These are phyloP conservation scores for Diaporthe citriasiana DNA, from an alignment of 2,329 filamentous ascomycete genomes.

Conservation along the genomic window DNA sequence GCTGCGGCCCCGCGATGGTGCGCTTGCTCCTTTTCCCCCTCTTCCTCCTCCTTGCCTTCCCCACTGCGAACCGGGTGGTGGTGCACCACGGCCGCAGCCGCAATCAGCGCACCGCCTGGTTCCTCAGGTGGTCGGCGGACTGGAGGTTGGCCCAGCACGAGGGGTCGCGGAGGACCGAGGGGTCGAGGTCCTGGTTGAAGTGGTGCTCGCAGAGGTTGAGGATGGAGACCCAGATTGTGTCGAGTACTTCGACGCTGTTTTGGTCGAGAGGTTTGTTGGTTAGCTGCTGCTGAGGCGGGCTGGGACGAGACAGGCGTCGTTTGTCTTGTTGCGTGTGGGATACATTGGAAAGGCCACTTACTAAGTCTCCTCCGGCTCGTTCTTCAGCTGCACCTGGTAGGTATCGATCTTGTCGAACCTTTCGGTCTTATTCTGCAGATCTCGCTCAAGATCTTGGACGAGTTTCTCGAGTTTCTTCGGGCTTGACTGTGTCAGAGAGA, in stretches of 20 bases:
- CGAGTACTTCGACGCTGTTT: slow-evolving; percentile 50
- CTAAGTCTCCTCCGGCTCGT: slow-evolving; percentile 51
- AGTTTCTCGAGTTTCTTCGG: slow-evolving; percentile 45
- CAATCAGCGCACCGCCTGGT: slow-evolving; percentile 50
- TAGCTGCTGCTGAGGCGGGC: background rate
- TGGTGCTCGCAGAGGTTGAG: slow-evolving; percentile 51
- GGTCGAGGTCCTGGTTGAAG: slow-evolving; percentile 52
- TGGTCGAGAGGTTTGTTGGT: background rate
- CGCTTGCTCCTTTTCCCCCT: no score
- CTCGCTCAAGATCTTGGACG: slow-evolving; percentile 45
- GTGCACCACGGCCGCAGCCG: slow-evolving; percentile 8
- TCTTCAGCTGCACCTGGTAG: slow-evolving; percentile 49
- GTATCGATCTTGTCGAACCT: slow-evolving; percentile 49
- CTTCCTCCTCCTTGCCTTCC: background rate
- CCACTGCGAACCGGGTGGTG: background rate
- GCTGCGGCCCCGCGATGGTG: slow-evolving; percentile 44
- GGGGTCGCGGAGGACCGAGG: slow-evolving; percentile 48
- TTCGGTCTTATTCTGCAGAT: slow-evolving; percentile 45
- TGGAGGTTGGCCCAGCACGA: slow-evolving; percentile 54
- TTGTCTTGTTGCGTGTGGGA: background rate
- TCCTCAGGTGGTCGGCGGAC: slow-evolving; percentile 50
- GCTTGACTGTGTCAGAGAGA: slow-evolving; percentile 7
- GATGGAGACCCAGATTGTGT: slow-evolving; percentile 53
- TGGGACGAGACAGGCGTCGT: background rate
- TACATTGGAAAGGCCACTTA: slow-evolving; percentile 40